phyloP scores from a whole-genome alignment of 768 basidiomycete species.

The Paxillus ammoniavirescens region DNA sequence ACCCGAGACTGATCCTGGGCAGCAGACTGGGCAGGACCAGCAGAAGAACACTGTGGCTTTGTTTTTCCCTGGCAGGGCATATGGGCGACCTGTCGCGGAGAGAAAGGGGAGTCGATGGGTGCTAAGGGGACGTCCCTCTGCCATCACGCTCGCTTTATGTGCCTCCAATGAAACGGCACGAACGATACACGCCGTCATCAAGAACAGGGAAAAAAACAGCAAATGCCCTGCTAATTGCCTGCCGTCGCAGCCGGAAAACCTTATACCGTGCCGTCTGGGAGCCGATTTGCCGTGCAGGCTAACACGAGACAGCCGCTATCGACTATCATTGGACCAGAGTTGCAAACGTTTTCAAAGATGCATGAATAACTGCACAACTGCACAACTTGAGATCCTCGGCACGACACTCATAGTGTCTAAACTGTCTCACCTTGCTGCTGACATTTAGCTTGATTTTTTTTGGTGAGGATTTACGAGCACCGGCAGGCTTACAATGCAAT shows the following conservation, averaged over 20 bases:
- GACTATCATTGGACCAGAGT: too few species aligned
- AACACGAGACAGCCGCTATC: too few species aligned
- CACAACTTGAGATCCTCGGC: too few species aligned
- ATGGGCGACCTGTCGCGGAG: background rate
- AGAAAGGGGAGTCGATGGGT: background rate
- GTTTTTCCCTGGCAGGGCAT: slow-evolving; percentile 8
- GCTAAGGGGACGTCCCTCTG: background rate
- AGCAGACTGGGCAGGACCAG: background rate
- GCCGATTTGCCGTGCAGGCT: background rate
- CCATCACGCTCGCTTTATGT: slow-evolving; percentile 4
- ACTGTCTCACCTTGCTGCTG: too few species aligned
- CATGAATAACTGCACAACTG: too few species aligned
- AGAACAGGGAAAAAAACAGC: background rate
- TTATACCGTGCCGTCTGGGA: slow-evolving; percentile 4
- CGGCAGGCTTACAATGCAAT: too few species aligned
- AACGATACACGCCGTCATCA: background rate
- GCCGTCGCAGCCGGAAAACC: slow-evolving; percentile 16
- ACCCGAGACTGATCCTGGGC: background rate
- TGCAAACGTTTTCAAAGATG: too few species aligned
- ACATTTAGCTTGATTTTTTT: too few species aligned
- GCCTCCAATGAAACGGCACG: slow-evolving; percentile 9
- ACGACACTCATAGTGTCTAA: too few species aligned
- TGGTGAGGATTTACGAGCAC: too few species aligned
- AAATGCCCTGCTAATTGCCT: background rate
- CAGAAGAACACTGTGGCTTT: background rate